These are phyloP conservation scores for Salix dunnii DNA, from an alignment of 345 rosid species.

Conservation along the genomic window DNA sequence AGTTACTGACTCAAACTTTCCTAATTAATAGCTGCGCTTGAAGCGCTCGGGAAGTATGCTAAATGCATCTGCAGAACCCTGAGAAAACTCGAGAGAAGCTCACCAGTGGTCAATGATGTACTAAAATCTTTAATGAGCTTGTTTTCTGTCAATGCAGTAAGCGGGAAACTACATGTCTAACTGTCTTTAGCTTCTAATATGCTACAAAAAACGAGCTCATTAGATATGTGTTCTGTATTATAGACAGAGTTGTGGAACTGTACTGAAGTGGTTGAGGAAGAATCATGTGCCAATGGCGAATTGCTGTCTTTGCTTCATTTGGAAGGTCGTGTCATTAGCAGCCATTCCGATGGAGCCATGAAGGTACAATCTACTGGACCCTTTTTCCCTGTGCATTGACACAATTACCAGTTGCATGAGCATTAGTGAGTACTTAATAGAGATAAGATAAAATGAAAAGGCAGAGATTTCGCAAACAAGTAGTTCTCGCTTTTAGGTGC, in stretches of 20 bases:
- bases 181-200: neutral
- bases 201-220: neutral
- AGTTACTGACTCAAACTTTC: neutral
- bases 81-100: constrained; percentile 51
- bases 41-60: constrained; percentile 52
- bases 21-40: constrained; percentile 38
- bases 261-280: constrained; percentile 37
- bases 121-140: constrained; percentile 57
- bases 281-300: constrained; percentile 47
- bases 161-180: constrained; percentile 15
- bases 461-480: neutral
- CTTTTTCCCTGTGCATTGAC: neutral
- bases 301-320: constrained; percentile 45
- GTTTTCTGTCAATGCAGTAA: constrained; percentile 57
- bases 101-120: constrained; percentile 43
- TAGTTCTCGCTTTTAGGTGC: constrained; percentile 31
- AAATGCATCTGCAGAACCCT: constrained; percentile 51
- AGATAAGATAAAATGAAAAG: too few relatives aligned
- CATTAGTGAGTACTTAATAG: neutral
- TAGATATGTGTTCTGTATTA: neutral
- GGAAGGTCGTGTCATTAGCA: constrained; percentile 47
- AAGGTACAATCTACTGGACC: constrained; percentile 35
- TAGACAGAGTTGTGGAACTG: constrained; percentile 64
- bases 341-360: constrained; percentile 71
- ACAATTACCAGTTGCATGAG: neutral